Evolutionary conservation across 2,329 filamentous ascomycete species (phyloP), one percentile per base, ranked within the genome.

Genomic region (Fusarium temperatum): DNA sequence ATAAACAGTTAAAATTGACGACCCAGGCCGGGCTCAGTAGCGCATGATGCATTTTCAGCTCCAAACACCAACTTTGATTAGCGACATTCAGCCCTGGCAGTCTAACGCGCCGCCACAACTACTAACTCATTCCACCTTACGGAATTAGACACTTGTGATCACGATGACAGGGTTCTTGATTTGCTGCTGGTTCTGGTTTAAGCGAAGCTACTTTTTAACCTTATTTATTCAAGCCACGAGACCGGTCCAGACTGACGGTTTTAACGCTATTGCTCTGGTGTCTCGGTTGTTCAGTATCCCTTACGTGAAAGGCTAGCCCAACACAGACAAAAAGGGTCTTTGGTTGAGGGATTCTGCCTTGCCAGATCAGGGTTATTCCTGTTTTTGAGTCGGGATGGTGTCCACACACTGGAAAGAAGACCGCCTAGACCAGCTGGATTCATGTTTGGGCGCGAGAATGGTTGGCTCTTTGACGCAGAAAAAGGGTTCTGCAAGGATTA

Each of bases 191-290:
- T 17, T 35, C 38, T 59, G 17, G 8, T 30, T 59, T 50, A 44
- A 66, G 44, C 51, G 38, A 67, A 58, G 44, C 51, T 59, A 41
- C 38, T 51, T 66, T 67, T 67, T 67, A 67, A 67, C 64, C 64
- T 67, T 66, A 67, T 58, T 45, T 59, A 12, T 51, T 7, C 8
- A 42, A 53, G 64, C 64, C 51, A 66, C 44, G 10, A 67, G 61
- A 44, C 42, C 45, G 26, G 44, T 66, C 64, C 26, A 67, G 64
- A 59, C 44, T 50, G 12, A 18, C 12, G 10, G 18, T 20, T 48
- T 55, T 17, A 9, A 17, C 58, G 58, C 58, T 54, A 54, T 42
- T 2, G 20, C 24, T 22, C 39, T 45, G 35, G 36, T 51, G 35
- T 60, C 44, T 51, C 35, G 47, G 47, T 42, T 32, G 35, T 42